A percentile compares a stretch with the other conserved stretches of the same genome.
These are phyloP conservation scores for Solanum pinnatisectum DNA, from an alignment of 257 asterid species.

Conservation along the genomic window DNA sequence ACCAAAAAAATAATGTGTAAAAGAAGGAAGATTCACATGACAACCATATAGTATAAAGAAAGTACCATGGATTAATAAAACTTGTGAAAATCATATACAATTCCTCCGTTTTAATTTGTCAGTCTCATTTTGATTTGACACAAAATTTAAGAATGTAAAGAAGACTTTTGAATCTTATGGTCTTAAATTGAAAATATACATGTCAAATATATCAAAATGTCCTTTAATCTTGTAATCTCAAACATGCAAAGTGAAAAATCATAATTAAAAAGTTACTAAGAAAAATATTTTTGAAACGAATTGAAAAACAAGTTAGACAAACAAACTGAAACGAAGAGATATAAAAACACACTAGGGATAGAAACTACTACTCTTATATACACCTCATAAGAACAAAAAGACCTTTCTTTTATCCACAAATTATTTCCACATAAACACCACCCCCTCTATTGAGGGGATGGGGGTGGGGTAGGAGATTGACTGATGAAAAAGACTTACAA, in stretches of 20 bases:
- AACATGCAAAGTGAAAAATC: too few relatives aligned
- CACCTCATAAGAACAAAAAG: neutral
- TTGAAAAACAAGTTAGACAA: too few relatives aligned
- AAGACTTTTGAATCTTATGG: neutral
- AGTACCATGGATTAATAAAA: neutral
- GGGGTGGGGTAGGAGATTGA: neutral
- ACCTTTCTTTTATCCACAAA: neutral
- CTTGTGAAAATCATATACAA: neutral
- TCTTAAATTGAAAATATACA: too few relatives aligned
- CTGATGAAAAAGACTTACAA: neutral
- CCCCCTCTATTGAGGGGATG: neutral
- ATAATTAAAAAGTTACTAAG: neutral
- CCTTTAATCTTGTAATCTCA: too few relatives aligned
- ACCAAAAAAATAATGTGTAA: neutral
- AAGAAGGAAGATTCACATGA: neutral
- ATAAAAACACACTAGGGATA: neutral
- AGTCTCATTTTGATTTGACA: too few relatives aligned
- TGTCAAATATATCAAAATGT: too few relatives aligned
- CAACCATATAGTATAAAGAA: neutral
- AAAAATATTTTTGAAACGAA: too few relatives aligned
- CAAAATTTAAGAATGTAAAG: too few relatives aligned
- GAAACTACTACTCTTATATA: neutral
- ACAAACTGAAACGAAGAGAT: neutral
- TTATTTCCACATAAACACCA: neutral
- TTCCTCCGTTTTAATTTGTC: too few relatives aligned